These are phyloP conservation scores for Syzygium grande DNA, from an alignment of 345 rosid species.

Conservation along the genomic window DNA sequence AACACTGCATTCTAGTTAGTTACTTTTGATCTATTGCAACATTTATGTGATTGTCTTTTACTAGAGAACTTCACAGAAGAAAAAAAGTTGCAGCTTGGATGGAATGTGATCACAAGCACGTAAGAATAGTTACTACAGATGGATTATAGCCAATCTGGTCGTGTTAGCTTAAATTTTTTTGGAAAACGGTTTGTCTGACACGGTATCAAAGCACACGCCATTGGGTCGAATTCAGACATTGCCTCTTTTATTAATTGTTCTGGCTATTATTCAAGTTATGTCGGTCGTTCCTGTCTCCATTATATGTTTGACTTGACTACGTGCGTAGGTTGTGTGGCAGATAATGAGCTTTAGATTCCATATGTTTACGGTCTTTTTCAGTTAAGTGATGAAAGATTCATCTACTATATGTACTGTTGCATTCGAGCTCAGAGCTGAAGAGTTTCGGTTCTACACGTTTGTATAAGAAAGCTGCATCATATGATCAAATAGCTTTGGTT, in stretches of 20 bases:
- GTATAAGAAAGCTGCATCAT: background rate
- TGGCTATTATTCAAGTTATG: background rate
- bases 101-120: too few relatives aligned
- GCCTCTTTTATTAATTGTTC: background rate
- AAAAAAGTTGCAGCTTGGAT: too few relatives aligned
- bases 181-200: background rate
- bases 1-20: background rate
- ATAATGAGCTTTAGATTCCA: background rate
- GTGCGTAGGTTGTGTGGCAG: background rate
- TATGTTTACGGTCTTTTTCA: background rate
- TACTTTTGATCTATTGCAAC: background rate
- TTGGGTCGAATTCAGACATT: background rate
- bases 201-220: background rate
- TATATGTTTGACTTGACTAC: background rate
- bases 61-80: background rate
- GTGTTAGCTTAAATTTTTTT: too few relatives aligned
- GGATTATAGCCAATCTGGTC: too few relatives aligned
- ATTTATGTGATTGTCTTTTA: background rate
- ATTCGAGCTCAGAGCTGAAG: background rate
- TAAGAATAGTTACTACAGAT: too few relatives aligned
- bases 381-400: background rate
- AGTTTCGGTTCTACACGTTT: background rate
- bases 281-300: background rate
- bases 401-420: background rate
- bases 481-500: background rate